Evolutionary conservation across 257 asterid species (phyloP).

Genomic region (Solanum virginianum): DNA sequence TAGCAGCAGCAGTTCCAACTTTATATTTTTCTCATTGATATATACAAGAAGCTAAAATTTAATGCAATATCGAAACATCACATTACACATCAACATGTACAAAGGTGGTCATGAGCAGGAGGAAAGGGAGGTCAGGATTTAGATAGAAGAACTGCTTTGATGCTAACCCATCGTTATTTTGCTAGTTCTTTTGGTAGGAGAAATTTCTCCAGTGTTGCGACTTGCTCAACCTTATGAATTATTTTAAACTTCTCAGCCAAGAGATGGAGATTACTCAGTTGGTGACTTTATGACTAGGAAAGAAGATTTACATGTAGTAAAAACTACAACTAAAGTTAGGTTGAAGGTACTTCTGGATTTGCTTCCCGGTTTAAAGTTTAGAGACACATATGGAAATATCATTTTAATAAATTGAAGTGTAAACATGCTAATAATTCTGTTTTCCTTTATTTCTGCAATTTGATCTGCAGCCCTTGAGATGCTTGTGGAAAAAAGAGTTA

Average conservation of each 20-base stretch:
- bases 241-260: slow-evolving; percentile 29
- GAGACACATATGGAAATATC: background rate
- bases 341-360: slow-evolving; percentile 45
- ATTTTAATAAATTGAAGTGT: background rate
- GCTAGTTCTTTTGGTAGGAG: background rate
- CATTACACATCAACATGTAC: background rate
- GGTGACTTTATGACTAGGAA: slow-evolving; percentile 85
- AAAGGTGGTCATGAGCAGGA: background rate
- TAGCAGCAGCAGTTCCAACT: background rate
- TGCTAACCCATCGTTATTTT: background rate
- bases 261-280: slow-evolving; percentile 50
- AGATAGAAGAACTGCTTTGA: background rate
- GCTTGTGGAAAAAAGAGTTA: slow-evolving; percentile 73
- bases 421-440: background rate
- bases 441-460: background rate
- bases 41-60: background rate
- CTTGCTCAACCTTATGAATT: background rate
- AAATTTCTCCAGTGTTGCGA: background rate
- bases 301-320: slow-evolving; percentile 57
- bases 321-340: slow-evolving; percentile 65
- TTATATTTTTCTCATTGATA: background rate
- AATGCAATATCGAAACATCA: background rate
- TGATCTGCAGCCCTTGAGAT: slow-evolving; percentile 53
- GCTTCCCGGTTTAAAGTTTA: background rate
- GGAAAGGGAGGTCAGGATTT: background rate